Evolutionary conservation across 2,329 filamentous ascomycete genomes (phyloP), one percentile per base, ranked within the genome.

Genomic region (Alternaria novae-zelandiae): DNA sequence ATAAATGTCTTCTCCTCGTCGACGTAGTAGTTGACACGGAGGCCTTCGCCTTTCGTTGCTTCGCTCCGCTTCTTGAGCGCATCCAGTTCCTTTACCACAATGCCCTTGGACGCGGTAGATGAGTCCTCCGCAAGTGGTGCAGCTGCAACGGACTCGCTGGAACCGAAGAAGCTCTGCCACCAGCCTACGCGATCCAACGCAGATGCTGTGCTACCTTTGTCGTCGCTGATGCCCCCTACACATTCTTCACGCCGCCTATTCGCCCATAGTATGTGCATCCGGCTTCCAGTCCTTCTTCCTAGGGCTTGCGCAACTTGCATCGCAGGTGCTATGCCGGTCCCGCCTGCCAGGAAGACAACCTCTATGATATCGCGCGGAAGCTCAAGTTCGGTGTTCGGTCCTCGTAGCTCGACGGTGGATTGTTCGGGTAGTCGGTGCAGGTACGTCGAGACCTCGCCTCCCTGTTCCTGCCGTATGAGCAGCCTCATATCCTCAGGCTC

Each of bases 301-400:
- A 95, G 79, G 1, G 88, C 87, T 64, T 89, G 82, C 2, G 90
- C 92, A 44, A 91, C 87, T 80, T 98, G 95, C 78, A 98, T 81
- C 8, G 94, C 96, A 0, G 95, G 93, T 15, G 93, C 94, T 71
- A 99, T 91, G 1, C 96, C 95, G 0, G 96, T 99, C 0, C 96
- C 96, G 2, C 94, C 96, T 2, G 94, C 96, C 21, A 98, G 82
- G 74, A 98, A 97, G 2, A 97, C 83, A 3, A 97, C 84, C 63
- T 86, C 83, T 54, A 82, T 79, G 25, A 87, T 83, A 59, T 85
- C 79, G 20, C 75, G 74, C 5, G 87, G 85, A 7, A 91, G 78
- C 21, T 83, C 79, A 65, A 90, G 92, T 50, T 95, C 93, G 1
- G 88, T 78, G 70, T 91, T 88, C 4, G 95, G 94, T 0, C 96